phyloP scores from a whole-genome alignment of 768 basidiomycete genomes.

The Phylloporus arenicola region DNA sequence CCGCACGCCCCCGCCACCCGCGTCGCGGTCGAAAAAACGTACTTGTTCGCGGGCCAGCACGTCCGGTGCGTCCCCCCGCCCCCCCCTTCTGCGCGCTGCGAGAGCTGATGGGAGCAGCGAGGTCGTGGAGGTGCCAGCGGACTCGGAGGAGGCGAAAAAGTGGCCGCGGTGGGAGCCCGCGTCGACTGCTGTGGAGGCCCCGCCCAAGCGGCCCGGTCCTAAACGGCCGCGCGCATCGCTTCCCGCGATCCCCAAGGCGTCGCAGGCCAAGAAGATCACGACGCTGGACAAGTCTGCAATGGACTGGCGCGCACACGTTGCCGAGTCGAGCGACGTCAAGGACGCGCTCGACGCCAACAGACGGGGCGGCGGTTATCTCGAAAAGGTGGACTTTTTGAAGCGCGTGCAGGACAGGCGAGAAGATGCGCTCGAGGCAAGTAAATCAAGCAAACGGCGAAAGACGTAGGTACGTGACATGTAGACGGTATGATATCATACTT shows the following conservation, averaged over 20 bases:
- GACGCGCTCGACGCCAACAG: conserved; percentile 62
- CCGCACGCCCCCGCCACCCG: conserved; percentile 30
- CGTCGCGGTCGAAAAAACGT: conserved; percentile 66
- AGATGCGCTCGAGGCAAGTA: conserved; percentile 53
- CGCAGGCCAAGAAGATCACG: conserved; percentile 70
- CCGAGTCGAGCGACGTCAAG: conserved; percentile 40
- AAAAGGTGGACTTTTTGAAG: conserved; percentile 78
- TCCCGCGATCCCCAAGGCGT: conserved; percentile 45
- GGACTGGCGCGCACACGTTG: conserved; percentile 75
- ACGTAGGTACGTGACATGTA: conserved; percentile 7
- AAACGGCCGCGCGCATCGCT: conserved; percentile 61
- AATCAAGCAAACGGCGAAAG: conserved; percentile 47
- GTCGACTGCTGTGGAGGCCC: background rate
- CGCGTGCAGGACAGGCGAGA: conserved; percentile 71
- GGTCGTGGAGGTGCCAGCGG: conserved; percentile 65
- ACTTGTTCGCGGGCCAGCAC: conserved; percentile 73
- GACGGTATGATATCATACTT: background rate
- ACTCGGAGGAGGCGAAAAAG: conserved; percentile 68
- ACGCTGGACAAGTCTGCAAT: conserved; percentile 83
- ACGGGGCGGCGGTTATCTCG: conserved; percentile 73
- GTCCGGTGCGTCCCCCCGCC: conserved; percentile 47
- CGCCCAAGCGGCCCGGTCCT: conserved; percentile 50
- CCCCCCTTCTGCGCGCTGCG: background rate
- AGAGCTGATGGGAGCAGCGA: conserved; percentile 41
- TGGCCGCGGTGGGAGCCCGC: conserved; percentile 54